phyloP scores from a whole-genome alignment of 2,329 filamentous ascomycete genomes.

The Podosphaera fusca region DNA sequence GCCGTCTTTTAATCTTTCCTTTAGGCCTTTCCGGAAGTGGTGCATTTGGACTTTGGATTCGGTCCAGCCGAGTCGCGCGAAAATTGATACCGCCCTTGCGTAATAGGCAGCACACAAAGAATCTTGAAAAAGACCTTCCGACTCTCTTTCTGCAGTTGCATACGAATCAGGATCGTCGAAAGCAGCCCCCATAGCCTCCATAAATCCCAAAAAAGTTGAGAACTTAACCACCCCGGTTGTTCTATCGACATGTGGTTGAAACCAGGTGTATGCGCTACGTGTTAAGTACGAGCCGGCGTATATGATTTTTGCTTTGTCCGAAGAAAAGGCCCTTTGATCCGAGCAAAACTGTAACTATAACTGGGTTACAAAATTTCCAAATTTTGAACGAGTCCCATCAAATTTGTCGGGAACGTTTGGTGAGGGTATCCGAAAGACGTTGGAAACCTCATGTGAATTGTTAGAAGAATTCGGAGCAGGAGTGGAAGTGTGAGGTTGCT shows the following conservation, averaged over 20 bases:
- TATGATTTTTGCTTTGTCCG: no score
- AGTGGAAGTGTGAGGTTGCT: no score
- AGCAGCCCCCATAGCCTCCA: background rate
- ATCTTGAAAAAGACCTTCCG: no score
- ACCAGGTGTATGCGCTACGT: no score
- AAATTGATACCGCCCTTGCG: background rate
- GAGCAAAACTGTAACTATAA: no score
- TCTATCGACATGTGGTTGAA: no score
- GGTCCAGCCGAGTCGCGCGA: background rate
- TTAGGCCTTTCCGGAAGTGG: background rate
- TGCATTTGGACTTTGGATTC: background rate
- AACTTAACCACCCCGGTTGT: background rate
- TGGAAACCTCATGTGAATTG: no score
- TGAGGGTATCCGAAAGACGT: background rate
- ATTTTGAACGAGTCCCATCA: background rate
- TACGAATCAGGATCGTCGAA: no score
- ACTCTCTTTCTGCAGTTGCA: no score
- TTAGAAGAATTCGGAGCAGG: background rate
- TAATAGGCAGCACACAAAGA: background rate
- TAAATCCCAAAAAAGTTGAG: background rate
- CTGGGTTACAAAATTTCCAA: no score
- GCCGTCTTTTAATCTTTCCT: background rate
- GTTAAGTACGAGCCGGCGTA: no score
- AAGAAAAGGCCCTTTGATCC: no score
- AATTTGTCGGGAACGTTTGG: background rate